Percentiles rank a stretch among this genome's conserved stretches.
phyloP scores from a whole-genome alignment of 495 filamentous ascomycete genomes.

The Lasiosphaeria hispida region DNA sequence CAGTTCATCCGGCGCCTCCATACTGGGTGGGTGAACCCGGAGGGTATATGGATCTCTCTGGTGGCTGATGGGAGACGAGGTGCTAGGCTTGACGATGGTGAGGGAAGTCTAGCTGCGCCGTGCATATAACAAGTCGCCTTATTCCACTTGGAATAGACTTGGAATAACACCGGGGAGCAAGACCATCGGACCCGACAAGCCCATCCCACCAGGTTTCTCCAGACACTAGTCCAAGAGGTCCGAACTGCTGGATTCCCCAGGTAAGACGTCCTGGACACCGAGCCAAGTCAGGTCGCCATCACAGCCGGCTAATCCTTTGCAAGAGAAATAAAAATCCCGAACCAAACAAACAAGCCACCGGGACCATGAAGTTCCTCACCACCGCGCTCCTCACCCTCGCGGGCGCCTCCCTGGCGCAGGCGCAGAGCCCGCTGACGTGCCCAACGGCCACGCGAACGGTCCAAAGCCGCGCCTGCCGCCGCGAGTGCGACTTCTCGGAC shows the following conservation, averaged over 20 bases:
- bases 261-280: neutral
- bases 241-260: neutral
- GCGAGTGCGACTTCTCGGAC: slow-evolving; percentile 24
- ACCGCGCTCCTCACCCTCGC: slow-evolving; percentile 24
- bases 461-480: slow-evolving; percentile 26
- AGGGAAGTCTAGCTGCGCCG: neutral
- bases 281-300: neutral
- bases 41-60: slow-evolving; percentile 2
- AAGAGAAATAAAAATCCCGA: neutral
- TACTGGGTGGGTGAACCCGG: slow-evolving; percentile 15
- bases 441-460: slow-evolving; percentile 30
- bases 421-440: slow-evolving; percentile 15
- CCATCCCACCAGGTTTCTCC: neutral
- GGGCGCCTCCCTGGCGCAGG: slow-evolving; percentile 20
- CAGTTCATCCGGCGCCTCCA: slow-evolving; percentile 18
- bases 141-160: slow-evolving; percentile 1
- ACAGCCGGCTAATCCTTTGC: neutral
- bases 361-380: slow-evolving; percentile 24
- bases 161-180: slow-evolving; percentile 4
- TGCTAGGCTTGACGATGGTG: neutral
- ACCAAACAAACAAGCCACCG: neutral
- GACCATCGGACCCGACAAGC: neutral
- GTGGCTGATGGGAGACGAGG: neutral
- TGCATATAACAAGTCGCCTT: slow-evolving; percentile 1
- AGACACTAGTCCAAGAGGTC: neutral